Conservation (phyloP, 192 early-diverging fungal genomes). For the Ramicandelaber brevisporus region DNA sequence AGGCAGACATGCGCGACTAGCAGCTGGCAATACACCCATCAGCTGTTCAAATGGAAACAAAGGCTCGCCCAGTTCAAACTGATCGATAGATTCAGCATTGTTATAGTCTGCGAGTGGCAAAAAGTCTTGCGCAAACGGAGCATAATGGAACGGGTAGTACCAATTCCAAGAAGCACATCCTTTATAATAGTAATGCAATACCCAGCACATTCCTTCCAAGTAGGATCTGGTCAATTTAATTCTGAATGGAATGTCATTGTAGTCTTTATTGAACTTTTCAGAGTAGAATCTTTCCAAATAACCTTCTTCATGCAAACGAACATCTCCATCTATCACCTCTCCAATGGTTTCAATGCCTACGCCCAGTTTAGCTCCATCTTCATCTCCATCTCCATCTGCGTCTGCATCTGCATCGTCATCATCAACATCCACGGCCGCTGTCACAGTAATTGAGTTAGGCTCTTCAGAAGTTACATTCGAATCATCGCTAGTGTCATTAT, state of each 20-base stretch:
- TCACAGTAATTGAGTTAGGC: no score
- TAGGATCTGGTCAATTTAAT: constrained; percentile 45
- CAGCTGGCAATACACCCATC: constrained; percentile 88
- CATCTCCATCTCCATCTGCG: no score
- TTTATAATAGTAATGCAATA: constrained; percentile 82
- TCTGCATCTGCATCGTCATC: no score
- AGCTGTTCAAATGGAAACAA: constrained; percentile 85
- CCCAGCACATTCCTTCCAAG: constrained; percentile 90
- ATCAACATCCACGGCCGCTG: no score
- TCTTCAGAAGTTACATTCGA: no score
- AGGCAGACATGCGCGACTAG: constrained; percentile 29
- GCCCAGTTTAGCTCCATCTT: no score
- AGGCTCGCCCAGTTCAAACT: constrained; percentile 66
- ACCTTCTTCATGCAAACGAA: constrained; percentile 46
- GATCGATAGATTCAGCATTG: constrained; percentile 32
- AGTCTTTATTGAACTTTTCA: constrained; percentile 32
- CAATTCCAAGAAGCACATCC: constrained; percentile 89
- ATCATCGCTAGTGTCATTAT: no score
- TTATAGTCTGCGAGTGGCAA: no score
- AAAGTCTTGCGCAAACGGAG: constrained; percentile 69
- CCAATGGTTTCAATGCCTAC: no score
- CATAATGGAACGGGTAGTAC: constrained; percentile 97
- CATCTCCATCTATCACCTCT: constrained; percentile 12
- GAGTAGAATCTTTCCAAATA: constrained; percentile 50
- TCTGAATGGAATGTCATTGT: constrained; percentile 23